These are phyloP conservation scores for Paxillus involutus DNA, from an alignment of 768 basidiomycete species.

Conservation along the genomic window DNA sequence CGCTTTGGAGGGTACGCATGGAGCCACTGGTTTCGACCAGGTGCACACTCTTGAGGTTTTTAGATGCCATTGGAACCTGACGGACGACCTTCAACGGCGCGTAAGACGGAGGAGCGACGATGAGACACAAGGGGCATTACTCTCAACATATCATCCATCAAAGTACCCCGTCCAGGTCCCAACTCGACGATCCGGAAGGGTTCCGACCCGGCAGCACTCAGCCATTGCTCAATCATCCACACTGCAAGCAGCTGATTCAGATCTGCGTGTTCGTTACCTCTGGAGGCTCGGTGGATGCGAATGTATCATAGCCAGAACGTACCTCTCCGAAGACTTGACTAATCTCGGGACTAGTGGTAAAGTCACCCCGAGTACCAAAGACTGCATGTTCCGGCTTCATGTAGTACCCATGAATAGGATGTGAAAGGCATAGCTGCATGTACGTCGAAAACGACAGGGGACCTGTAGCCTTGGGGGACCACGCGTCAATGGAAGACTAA, in stretches of 20 bases:
- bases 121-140: slow-evolving; percentile 39
- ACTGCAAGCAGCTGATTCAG: slow-evolving; percentile 72
- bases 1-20: slow-evolving; percentile 63
- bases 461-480: slow-evolving; percentile 66
- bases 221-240: slow-evolving; percentile 84
- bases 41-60: slow-evolving; percentile 51
- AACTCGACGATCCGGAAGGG: slow-evolving; percentile 81
- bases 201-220: slow-evolving; percentile 44
- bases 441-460: slow-evolving; percentile 87
- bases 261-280: slow-evolving; percentile 40
- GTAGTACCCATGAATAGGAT: slow-evolving; percentile 93
- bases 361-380: slow-evolving; percentile 88
- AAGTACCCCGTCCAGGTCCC: slow-evolving; percentile 90
- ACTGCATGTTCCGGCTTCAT: slow-evolving; percentile 71
- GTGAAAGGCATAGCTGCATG: slow-evolving; percentile 88
- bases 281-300: neutral
- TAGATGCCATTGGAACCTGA: slow-evolving; percentile 40
- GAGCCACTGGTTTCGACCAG: slow-evolving; percentile 79
- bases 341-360: slow-evolving; percentile 96
- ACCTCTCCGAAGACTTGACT: slow-evolving; percentile 97
- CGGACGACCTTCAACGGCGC: slow-evolving; percentile 44
- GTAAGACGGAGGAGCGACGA: neutral
- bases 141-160: slow-evolving; percentile 86
- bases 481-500: neutral
- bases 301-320: slow-evolving; percentile 24